Evolutionary conservation across 805 yeast genomes (phyloP).

Genomic region (Kazachstania taianensis): DNA sequence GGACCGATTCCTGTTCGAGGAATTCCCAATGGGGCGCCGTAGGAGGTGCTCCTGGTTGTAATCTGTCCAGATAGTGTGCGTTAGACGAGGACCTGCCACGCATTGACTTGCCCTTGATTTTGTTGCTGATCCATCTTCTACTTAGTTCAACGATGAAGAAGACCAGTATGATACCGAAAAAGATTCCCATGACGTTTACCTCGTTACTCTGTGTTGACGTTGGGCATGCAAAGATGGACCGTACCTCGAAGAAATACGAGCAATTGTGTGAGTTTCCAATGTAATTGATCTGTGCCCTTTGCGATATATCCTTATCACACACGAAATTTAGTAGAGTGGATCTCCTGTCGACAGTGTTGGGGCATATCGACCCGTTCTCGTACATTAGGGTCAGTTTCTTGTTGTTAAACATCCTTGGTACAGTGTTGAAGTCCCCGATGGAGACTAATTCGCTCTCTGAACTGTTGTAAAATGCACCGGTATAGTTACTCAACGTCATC

Average conservation of each 20-base stretch:
- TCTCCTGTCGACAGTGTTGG: constrained; percentile 44
- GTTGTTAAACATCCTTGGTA: constrained; percentile 49
- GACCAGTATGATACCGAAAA: constrained; percentile 39
- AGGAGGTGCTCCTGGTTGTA: too few relatives aligned
- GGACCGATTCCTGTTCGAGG: constrained; percentile 15
- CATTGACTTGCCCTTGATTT: constrained; percentile 3
- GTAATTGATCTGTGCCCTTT: constrained; percentile 55
- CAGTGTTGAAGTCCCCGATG: constrained; percentile 51
- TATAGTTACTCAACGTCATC: constrained; percentile 16
- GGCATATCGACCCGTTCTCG: constrained; percentile 55
- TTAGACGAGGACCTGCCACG: not conserved
- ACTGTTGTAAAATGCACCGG: constrained; percentile 48
- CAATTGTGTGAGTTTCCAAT: constrained; percentile 70
- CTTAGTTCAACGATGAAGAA: constrained; percentile 33
- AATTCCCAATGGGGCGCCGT: constrained; percentile 22
- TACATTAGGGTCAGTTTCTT: constrained; percentile 62
- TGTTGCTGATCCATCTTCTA: constrained; percentile 29
- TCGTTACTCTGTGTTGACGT: constrained; percentile 60
- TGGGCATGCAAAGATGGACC: constrained; percentile 81
- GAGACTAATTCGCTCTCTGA: constrained; percentile 26
- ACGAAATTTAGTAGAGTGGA: constrained; percentile 62
- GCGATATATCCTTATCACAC: constrained; percentile 66
- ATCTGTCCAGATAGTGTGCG: too few relatives aligned
- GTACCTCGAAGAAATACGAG: constrained; percentile 71
- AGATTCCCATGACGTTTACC: constrained; percentile 55